Evolutionary conservation across 202 grass and related monocot species (phyloP).

Genomic region (Musa balbisiana): DNA sequence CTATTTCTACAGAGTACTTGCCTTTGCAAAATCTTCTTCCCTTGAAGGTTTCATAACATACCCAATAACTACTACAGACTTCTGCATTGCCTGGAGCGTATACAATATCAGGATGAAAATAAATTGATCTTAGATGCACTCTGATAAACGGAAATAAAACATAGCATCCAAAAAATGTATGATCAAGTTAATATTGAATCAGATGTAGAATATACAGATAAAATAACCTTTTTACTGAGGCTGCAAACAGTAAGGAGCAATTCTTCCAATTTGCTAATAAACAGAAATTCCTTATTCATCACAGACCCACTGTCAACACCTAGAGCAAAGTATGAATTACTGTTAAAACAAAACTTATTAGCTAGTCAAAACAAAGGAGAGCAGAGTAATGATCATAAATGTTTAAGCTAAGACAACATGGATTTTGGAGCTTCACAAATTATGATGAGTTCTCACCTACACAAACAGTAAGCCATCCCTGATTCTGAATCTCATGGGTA

Average conservation of each 20-base stretch:
- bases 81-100: constrained; percentile 43
- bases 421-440: constrained; percentile 1
- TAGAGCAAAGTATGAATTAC: constrained; percentile 30
- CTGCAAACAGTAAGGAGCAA: constrained; percentile 53
- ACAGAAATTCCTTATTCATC: constrained; percentile 31
- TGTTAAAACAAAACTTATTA: neutral
- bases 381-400: neutral
- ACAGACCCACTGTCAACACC: constrained; percentile 20
- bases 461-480: constrained; percentile 43
- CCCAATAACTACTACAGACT: constrained; percentile 51
- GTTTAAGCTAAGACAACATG: neutral
- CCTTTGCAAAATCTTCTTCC: constrained; percentile 89
- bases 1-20: constrained; percentile 30
- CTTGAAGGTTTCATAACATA: constrained; percentile 92
- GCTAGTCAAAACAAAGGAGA: neutral
- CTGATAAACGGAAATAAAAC: neutral
- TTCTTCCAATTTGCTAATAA: constrained; percentile 52
- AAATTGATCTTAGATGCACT: neutral
- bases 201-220: constrained; percentile 7
- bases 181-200: neutral
- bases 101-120: neutral
- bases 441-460: constrained; percentile 40
- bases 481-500: constrained; percentile 41
- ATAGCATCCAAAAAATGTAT: constrained; percentile 11
- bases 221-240: constrained; percentile 66